Base-by-base conservation (phyloP, 2,329 filamentous ascomycete species). In the Decorospora gaudefroyi region DNA sequence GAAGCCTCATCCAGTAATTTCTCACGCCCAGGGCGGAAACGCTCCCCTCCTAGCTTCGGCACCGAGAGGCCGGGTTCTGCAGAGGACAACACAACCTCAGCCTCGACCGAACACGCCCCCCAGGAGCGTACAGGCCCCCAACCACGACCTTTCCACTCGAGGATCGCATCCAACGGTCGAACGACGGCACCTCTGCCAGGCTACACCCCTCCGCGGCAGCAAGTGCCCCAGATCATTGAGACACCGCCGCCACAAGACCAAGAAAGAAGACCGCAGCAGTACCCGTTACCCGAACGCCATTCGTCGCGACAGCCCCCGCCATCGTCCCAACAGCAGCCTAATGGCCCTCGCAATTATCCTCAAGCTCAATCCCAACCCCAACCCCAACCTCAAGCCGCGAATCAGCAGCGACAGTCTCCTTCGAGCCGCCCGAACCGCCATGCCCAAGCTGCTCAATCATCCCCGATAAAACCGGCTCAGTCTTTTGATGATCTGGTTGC, bases 401-500 rank as follows among this genome's bases (percentile, higher is more conserved):
- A 49, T 6, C 61, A 65, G 28, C 59, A 58, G 36, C 57, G 57
- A n/a, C 59, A 57, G 31, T 41, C 59, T 19, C 50, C 59, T 9
- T 46, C 52, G 9, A 42, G 27, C 23, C 53, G 61, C 8, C 63
- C 53, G 16, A 64, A 67, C 33, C 59, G 58, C 21, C 62, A 68
- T 44, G 56, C 53, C 9, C 66, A 67, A 36, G 62, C 62, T 15
- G 57, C 57, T 11, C 63, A 66, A 29, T 44, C 52, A 2, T 68
- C 67, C 42, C 59, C 73, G 55, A 71, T 74, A 72, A 57, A 70
- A 48, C 46, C 61, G 15, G 53, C 64, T 57, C 76, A 80, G 35
- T 81, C 77, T 1, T 74, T 86, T 13, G 83, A 84, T 53, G 86
- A 91, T 19, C 79, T 87, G 53, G 76, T 80, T 7, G 80, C 80